phyloP scores from a whole-genome alignment of 2,329 filamentous ascomycete genomes.

The Onygenales sp. region DNA sequence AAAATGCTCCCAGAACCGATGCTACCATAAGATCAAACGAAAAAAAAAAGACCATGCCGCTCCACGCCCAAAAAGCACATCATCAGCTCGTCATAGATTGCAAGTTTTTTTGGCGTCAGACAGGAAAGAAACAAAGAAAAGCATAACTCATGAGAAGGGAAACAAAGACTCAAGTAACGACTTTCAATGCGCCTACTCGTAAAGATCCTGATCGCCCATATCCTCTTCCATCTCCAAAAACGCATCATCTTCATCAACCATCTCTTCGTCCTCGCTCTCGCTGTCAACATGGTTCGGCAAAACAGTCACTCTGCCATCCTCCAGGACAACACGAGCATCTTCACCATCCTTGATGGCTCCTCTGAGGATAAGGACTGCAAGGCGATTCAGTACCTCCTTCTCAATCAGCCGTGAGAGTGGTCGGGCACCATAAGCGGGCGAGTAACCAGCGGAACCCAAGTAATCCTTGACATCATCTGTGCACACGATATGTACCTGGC shows the following conservation, averaged over 20 bases:
- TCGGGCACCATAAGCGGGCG: slow-evolving; percentile 86
- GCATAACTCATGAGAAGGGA: neutral
- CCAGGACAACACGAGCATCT: slow-evolving; percentile 65
- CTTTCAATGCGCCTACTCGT: slow-evolving; percentile 39
- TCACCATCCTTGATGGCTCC: slow-evolving; percentile 82
- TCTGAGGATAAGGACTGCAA: slow-evolving; percentile 84
- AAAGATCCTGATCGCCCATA: slow-evolving; percentile 52
- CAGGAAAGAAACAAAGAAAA: neutral
- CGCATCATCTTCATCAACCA: slow-evolving; percentile 67
- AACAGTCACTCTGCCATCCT: slow-evolving; percentile 70
- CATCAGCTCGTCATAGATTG: neutral
- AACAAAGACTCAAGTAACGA: neutral
- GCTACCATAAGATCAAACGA: too few relatives aligned
- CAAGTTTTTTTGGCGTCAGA: neutral
- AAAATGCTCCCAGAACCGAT: too few relatives aligned
- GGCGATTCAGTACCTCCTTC: slow-evolving; percentile 88
- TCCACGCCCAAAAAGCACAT: neutral
- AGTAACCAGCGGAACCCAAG: slow-evolving; percentile 83
- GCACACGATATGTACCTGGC: slow-evolving; percentile 77
- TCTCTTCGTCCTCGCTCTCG: slow-evolving; percentile 55
- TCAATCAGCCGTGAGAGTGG: slow-evolving; percentile 86
- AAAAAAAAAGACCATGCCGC: neutral
- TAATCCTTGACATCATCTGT: slow-evolving; percentile 85
- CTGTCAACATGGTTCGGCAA: slow-evolving; percentile 70
- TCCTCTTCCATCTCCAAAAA: slow-evolving; percentile 59